Conservation (phyloP, 257 asterid species). For the Striga asiatica region DNA sequence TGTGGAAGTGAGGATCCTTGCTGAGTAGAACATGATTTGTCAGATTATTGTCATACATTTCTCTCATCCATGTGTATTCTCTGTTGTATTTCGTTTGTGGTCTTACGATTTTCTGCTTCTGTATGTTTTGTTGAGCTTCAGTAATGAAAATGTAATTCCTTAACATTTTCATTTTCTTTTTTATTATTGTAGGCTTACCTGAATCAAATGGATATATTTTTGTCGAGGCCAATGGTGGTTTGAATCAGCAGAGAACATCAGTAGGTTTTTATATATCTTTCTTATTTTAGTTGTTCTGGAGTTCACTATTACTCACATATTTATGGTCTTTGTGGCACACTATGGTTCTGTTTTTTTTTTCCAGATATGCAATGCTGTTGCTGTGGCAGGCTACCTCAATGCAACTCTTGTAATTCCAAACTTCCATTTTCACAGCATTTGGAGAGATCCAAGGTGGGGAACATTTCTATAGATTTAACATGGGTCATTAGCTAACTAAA, state of each 20-base stretch:
- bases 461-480: background rate
- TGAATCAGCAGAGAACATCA: constrained; percentile 97
- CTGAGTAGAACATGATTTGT: background rate
- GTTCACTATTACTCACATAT: background rate
- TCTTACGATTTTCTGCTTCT: constrained; percentile 8
- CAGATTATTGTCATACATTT: background rate
- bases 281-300: background rate
- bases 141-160: constrained; percentile 11
- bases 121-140: constrained; percentile 5
- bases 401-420: constrained; percentile 92
- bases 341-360: constrained; percentile 20
- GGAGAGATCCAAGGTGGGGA: constrained; percentile 94
- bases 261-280: constrained; percentile 25
- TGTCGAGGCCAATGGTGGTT: constrained; percentile 93
- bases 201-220: constrained; percentile 48
- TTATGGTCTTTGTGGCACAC: constrained; percentile 1
- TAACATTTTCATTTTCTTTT: background rate
- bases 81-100: background rate
- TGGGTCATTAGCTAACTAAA: constrained; percentile 8
- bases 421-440: constrained; percentile 92
- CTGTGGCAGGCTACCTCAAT: constrained; percentile 95
- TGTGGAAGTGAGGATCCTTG: background rate
- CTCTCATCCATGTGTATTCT: background rate
- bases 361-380: constrained; percentile 99
- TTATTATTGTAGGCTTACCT: constrained; percentile 30